phyloP scores from a whole-genome alignment of 805 yeast species.

The Suhomyces vadensis region DNA sequence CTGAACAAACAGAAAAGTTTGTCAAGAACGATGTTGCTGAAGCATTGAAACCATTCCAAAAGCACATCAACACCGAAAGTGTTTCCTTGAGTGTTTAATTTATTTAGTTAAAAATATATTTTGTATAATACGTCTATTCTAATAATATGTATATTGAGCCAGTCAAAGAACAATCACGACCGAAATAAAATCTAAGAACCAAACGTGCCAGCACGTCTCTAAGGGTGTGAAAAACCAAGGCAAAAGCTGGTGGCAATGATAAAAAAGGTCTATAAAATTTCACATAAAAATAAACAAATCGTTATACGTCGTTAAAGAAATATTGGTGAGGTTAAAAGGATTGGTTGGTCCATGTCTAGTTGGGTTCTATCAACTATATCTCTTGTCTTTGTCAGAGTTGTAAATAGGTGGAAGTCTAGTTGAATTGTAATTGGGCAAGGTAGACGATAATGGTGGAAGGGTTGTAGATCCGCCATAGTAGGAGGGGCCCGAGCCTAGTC shows the following conservation, averaged over 20 bases:
- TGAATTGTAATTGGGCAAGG: background rate
- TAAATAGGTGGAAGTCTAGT: background rate
- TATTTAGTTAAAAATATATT: too few species aligned
- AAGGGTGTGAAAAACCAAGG: background rate
- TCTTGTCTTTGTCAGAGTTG: background rate
- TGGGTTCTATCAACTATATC: too few species aligned
- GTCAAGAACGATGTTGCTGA: slow-evolving; percentile 78
- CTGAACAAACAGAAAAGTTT: slow-evolving; percentile 94
- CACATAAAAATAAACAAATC: too few species aligned
- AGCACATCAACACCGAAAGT: slow-evolving; percentile 60
- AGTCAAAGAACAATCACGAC: too few species aligned
- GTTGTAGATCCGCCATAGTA: background rate
- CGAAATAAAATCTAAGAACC: too few species aligned
- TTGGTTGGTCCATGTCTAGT: too few species aligned
- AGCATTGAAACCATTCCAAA: slow-evolving; percentile 71
- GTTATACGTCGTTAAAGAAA: too few species aligned
- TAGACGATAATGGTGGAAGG: background rate
- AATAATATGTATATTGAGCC: too few species aligned
- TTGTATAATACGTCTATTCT: too few species aligned
- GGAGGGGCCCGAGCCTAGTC: too few species aligned
- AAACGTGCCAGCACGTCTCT: slow-evolving; percentile 1
- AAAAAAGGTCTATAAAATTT: background rate
- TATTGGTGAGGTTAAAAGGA: too few species aligned
- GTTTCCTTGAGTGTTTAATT: slow-evolving; percentile 76
- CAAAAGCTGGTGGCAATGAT: background rate